Evolutionary conservation across 169 alveolate species (phyloP).

Genomic region (Eimeria falciformis): DNA sequence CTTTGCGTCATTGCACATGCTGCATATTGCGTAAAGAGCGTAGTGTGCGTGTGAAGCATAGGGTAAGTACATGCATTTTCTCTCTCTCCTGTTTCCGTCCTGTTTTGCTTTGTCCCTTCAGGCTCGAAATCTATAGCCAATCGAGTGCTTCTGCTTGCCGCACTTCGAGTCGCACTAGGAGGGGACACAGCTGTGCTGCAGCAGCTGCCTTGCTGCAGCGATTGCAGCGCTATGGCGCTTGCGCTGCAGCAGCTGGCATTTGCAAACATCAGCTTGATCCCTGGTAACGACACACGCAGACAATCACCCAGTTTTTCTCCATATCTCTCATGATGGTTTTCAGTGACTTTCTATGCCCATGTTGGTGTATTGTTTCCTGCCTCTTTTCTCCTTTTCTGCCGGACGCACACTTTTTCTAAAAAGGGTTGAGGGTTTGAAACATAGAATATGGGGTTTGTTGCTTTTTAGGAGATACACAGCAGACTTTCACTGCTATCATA

Average conservation of each 20-base stretch:
- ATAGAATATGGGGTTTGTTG: background rate
- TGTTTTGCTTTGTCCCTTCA: conserved; percentile 55
- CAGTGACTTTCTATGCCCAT: no score
- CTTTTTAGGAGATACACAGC: background rate
- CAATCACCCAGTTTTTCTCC: no score
- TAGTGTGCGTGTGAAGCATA: background rate
- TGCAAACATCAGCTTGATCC: background rate
- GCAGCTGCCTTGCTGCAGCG: conserved; percentile 39
- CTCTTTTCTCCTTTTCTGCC: no score
- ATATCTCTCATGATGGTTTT: no score
- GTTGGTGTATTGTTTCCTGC: no score
- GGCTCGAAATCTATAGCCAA: conserved; percentile 82
- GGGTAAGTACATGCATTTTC: background rate
- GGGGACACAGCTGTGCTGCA: background rate
- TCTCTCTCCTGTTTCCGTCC: background rate
- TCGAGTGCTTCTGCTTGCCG: conserved; percentile 81
- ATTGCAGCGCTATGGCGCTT: background rate
- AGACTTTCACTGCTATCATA: background rate
- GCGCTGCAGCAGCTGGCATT: conserved; percentile 33
- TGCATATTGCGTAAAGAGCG: background rate
- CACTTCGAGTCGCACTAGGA: conserved; percentile 33
- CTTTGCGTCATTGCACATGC: background rate
- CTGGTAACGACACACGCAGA: background rate
- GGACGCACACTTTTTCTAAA: no score
- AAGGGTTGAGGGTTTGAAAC: background rate